A percentile compares a stretch with the other conserved stretches of the same genome.
Conservation (phyloP, 352 stramenopile species). For the Poterioochromonas sp. region DNA sequence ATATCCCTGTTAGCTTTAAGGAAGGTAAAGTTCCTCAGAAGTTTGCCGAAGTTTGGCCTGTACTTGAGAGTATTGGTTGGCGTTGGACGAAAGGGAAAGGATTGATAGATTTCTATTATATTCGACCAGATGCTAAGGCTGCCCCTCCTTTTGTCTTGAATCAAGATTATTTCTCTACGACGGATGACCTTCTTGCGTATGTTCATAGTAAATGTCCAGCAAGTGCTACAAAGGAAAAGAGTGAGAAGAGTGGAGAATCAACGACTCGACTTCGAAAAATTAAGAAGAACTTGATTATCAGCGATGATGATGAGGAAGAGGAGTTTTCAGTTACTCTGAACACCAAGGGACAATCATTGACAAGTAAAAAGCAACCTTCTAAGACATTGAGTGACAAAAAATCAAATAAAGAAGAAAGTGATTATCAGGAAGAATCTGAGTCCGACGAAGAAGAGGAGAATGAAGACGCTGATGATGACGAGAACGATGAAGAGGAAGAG, state of each 20-base stretch:
- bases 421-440: no score
- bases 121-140: not conserved
- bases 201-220: not conserved
- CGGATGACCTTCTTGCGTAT: not conserved
- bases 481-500: not conserved
- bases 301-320: no score
- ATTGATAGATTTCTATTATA: slow-evolving; percentile 1
- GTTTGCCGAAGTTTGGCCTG: not conserved
- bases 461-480: not conserved
- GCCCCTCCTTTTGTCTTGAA: not conserved
- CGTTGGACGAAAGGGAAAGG: not conserved
- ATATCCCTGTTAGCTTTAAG: not conserved
- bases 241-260: not conserved
- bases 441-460: no score
- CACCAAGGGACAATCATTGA: not conserved
- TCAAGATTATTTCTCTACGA: not conserved
- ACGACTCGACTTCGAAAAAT: no score
- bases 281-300: no score
- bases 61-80: not conserved
- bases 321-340: no score
- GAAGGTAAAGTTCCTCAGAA: not conserved
- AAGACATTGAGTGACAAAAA: not conserved
- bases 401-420: not conserved
- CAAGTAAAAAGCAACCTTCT: not conserved
- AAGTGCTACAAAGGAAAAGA: not conserved